A percentile compares a stretch with the other conserved stretches of the same genome.
phyloP scores from a whole-genome alignment of 441 rosid species.

The Arabidopsis hybrid region DNA sequence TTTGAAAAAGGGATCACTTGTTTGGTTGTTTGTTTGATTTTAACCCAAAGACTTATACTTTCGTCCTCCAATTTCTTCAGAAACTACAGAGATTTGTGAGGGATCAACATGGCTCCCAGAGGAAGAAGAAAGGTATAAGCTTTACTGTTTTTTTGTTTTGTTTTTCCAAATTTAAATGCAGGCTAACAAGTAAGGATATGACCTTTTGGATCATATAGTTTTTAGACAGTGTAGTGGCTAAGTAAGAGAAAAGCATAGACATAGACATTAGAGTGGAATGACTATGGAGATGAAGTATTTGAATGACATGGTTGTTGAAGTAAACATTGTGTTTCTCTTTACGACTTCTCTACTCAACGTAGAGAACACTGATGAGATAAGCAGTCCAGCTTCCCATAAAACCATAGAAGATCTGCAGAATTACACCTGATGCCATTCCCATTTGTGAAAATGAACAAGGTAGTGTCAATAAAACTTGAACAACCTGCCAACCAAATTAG shows the following conservation, averaged over 20 bases:
- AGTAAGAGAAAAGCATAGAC: background rate
- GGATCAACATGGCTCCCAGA: constrained; percentile 31
- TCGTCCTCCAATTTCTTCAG: constrained; percentile 3
- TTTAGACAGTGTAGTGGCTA: background rate
- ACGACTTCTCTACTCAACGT: constrained; percentile 62
- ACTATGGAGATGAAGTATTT: constrained; percentile 16
- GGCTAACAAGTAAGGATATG: background rate
- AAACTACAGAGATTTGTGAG: background rate
- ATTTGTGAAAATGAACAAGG: constrained; percentile 76
- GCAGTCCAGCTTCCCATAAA: constrained; percentile 75
- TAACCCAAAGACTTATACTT: constrained; percentile 10
- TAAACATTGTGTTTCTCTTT: constrained; percentile 61
- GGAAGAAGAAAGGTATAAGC: constrained; percentile 30
- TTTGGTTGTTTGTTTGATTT: constrained; percentile 23
- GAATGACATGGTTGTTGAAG: constrained; percentile 76
- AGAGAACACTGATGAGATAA: constrained; percentile 70
- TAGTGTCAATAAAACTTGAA: constrained; percentile 65
- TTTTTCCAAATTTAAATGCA: background rate
- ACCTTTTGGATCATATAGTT: background rate
- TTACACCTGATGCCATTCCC: constrained; percentile 72
- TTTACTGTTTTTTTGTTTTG: background rate
- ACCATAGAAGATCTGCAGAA: constrained; percentile 67
- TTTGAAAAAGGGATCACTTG: background rate
- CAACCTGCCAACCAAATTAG: constrained; percentile 51
- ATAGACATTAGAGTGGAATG: background rate